Evolutionary conservation across 169 alveolate species (phyloP).

Genomic region (Plasmodium coatneyi): DNA sequence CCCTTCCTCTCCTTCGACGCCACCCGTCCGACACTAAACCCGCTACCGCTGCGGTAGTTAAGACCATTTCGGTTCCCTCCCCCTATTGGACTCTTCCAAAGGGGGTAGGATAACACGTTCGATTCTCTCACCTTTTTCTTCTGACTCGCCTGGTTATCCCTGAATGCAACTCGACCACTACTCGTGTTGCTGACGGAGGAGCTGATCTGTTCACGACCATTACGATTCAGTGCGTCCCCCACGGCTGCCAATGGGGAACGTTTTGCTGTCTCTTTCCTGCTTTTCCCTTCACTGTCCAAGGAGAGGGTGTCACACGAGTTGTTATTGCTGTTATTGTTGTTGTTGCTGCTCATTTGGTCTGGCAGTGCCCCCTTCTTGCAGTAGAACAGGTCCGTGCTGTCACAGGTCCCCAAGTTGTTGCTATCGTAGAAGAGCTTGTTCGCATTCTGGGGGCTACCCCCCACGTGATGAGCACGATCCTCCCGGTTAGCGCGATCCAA

Average conservation of each 20-base stretch:
- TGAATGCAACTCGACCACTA: neutral
- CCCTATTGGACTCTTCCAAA: neutral
- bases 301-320: neutral
- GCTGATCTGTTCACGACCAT: neutral
- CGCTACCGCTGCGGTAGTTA: neutral
- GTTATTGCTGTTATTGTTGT: too few relatives aligned
- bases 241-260: neutral
- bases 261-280: neutral
- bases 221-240: neutral
- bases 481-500: neutral
- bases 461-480: neutral
- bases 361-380: neutral
- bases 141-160: neutral
- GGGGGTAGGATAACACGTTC: neutral
- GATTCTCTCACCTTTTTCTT: neutral
- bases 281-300: neutral
- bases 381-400: conserved; percentile 34
- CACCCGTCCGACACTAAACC: neutral
- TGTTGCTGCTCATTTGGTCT: neutral
- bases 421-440: conserved; percentile 30
- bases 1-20: neutral
- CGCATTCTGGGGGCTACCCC: neutral
- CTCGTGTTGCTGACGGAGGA: neutral
- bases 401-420: conserved; percentile 13
- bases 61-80: neutral